Evolutionary conservation across 148 eudicot genomes (phyloP), one percentile per base, ranked within the genome.

Genomic region (Fagopyrum homotropicum): DNA sequence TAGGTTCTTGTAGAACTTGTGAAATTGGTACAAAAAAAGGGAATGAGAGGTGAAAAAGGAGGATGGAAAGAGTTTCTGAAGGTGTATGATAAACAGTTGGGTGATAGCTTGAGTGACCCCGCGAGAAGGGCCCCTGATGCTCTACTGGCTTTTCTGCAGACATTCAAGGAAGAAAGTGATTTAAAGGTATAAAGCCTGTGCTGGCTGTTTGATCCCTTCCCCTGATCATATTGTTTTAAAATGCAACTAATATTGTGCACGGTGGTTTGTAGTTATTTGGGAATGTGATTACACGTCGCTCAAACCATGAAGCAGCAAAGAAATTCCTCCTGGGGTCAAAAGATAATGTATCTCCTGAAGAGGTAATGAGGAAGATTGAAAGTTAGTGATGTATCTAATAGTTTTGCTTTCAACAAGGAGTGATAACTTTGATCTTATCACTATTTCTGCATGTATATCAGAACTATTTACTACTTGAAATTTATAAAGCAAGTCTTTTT

Each of bases 81-180:
- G 69, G 78, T 69, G 72, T 78, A 86, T 76, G 98, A 92, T 78
- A 89, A 75, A 81, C 81, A 85, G 77, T 66, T 86, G 75, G 99
- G 99, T 52, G 77, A 88, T 76, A 85, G 89, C 73, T 52, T 89
- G 89, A 90, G 98, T 75, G 99, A 96, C 73, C 99, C 99, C 0
- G 69, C 90, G 30, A 85, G 72, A 73, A 89, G 93, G 82, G 64
- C 86, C 29, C 56, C 81, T 51, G 91, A 86, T 6, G 76, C 50
- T 0, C 76, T 96, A 76, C 81, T 79, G 64, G 87, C 91, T 66
- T 96, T 96, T 81, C 79, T 96, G 4, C 84, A 83, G 55, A 85
- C 98, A 6, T 90, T 96, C 68, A 86, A 77, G 72, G 80, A 81
- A 55, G 87, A 81, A 55, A 88, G 80, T 75, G 93, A 90, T 80